Conservation (phyloP, 371 early-diverging fungal species). For the Gilbertella persicaria region DNA sequence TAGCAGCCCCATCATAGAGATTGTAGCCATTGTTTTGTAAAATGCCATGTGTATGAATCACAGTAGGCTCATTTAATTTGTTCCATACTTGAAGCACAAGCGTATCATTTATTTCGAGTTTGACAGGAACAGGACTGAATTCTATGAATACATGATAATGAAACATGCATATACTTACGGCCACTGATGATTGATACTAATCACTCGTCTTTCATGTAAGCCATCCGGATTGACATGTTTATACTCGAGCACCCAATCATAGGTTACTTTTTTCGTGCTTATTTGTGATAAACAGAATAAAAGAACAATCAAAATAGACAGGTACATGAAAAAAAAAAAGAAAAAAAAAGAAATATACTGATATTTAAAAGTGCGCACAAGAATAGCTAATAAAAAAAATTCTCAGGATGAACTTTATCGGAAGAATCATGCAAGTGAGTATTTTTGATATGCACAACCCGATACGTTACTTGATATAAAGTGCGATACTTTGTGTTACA, state of each 20-base stretch:
- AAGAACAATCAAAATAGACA: no score
- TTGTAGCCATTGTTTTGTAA: constrained; percentile 56
- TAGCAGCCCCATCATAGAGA: constrained; percentile 65
- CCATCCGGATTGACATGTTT: constrained; percentile 71
- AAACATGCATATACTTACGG: constrained; percentile 53
- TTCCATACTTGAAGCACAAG: constrained; percentile 60
- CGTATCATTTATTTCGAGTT: constrained; percentile 51
- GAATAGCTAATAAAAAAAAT: no score
- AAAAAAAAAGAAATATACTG: no score
- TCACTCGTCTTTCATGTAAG: constrained; percentile 58
- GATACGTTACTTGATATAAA: no score
- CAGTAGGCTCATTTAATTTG: constrained; percentile 49
- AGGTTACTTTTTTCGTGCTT: constrained; percentile 45
- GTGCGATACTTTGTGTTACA: no score
- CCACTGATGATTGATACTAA: constrained; percentile 75
- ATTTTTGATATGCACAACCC: no score
- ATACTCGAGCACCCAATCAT: constrained; percentile 73
- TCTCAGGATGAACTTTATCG: no score
- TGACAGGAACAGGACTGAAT: constrained; percentile 46
- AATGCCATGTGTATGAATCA: constrained; percentile 72
- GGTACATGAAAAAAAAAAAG: no score
- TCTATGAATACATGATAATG: not conserved
- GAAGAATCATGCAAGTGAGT: no score
- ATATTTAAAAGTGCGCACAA: no score
- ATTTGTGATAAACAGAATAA: no score